Percentiles rank a stretch among this genome's conserved stretches.
Evolutionary conservation across 805 yeast genomes (phyloP).

Genomic region (Cyberlindnera saturnus): DNA sequence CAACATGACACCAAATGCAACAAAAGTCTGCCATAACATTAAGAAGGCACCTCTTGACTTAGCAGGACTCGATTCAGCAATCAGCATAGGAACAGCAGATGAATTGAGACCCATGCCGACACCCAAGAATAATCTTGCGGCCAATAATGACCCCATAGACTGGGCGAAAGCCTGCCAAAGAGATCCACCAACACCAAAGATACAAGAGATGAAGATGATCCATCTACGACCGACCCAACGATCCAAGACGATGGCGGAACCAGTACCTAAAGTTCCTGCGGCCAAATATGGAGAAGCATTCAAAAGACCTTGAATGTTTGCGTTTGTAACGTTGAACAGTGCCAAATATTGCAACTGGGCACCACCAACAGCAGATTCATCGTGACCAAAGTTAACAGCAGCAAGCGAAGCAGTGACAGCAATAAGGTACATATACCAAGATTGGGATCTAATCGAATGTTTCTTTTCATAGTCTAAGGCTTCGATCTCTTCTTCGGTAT

Average conservation of each 20-base stretch:
- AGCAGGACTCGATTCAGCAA: constrained; percentile 58
- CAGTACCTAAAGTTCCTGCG: constrained; percentile 50
- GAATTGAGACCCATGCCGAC: constrained; percentile 64
- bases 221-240: constrained; percentile 51
- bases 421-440: constrained; percentile 48
- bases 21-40: constrained; percentile 70
- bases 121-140: constrained; percentile 55
- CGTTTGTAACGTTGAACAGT: constrained; percentile 37
- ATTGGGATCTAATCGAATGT: constrained; percentile 42
- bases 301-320: constrained; percentile 49
- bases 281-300: constrained; percentile 63
- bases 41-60: constrained; percentile 57
- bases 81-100: constrained; percentile 61
- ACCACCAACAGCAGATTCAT: constrained; percentile 65
- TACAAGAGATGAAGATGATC: constrained; percentile 51
- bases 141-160: constrained; percentile 54
- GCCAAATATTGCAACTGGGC: constrained; percentile 51
- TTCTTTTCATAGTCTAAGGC: constrained; percentile 37
- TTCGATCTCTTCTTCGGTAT: constrained; percentile 28
- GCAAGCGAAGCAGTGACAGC: constrained; percentile 49
- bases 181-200: constrained; percentile 52
- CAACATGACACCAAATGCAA: constrained; percentile 68
- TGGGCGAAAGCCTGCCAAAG: constrained; percentile 60
- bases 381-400: constrained; percentile 70
- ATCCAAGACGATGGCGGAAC: constrained; percentile 49